These are phyloP conservation scores for Parmelia sp. DNA, from an alignment of 495 filamentous ascomycete species.

Conservation along the genomic window DNA sequence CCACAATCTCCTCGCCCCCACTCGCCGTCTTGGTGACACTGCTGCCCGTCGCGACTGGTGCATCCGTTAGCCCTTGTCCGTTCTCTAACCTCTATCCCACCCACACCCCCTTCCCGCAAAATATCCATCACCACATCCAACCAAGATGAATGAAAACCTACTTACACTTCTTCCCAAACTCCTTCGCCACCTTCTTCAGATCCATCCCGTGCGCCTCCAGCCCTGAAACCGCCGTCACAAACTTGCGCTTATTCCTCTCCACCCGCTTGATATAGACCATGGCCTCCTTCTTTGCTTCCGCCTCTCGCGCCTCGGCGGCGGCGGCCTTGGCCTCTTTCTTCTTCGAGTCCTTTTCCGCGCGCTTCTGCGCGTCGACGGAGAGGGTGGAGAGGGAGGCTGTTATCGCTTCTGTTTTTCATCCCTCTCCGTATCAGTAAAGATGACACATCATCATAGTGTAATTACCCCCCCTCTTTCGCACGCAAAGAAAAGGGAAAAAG, in stretches of 20 bases:
- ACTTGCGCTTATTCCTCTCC: slow-evolving; percentile 96
- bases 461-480: too few species aligned
- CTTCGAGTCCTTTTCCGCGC: slow-evolving; percentile 85
- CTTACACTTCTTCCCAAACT: slow-evolving; percentile 70
- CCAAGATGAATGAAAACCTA: background rate
- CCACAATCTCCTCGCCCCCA: slow-evolving; percentile 92
- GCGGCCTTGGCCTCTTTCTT: slow-evolving; percentile 94
- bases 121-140: background rate
- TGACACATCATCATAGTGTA: too few species aligned
- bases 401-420: slow-evolving; percentile 59
- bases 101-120: too few species aligned
- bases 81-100: background rate
- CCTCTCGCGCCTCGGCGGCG: slow-evolving; percentile 70
- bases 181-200: slow-evolving; percentile 69
- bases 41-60: slow-evolving; percentile 75
- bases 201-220: slow-evolving; percentile 87
- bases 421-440: background rate
- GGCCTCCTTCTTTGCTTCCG: slow-evolving; percentile 65
- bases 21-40: slow-evolving; percentile 81
- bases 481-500: slow-evolving; percentile 8
- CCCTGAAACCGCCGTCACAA: slow-evolving; percentile 82
- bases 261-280: slow-evolving; percentile 92
- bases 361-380: slow-evolving; percentile 80
- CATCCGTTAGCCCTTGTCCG: background rate
- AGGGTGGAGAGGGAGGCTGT: slow-evolving; percentile 76